phyloP scores from a whole-genome alignment of 2,329 filamentous ascomycete species.

The Rachicladosporium sp. region DNA sequence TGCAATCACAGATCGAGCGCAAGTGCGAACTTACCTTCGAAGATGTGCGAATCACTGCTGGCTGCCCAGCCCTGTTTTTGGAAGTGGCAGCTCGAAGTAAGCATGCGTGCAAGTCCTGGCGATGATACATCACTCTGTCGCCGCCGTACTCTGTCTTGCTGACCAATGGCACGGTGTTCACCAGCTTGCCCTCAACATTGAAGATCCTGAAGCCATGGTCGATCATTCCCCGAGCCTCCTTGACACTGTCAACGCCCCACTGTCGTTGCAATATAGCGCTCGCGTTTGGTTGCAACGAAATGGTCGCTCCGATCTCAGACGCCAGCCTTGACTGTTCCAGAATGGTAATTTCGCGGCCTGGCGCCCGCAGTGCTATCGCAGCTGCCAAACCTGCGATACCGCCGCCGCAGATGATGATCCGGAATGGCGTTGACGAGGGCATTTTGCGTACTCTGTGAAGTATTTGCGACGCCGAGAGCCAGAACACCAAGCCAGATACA shows the following conservation, averaged over 20 bases:
- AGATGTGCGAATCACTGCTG: constrained; percentile 18
- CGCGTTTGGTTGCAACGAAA: constrained; percentile 33
- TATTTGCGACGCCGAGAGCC: constrained; percentile 4
- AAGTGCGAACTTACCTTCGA: constrained; percentile 1
- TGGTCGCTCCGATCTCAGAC: constrained; percentile 29
- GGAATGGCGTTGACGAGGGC: constrained; percentile 17
- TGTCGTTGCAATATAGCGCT: constrained; percentile 18
- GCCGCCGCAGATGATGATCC: constrained; percentile 23
- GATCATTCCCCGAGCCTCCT: constrained; percentile 21
- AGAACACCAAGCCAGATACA: constrained; percentile 1
- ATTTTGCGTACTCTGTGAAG: constrained; percentile 8
- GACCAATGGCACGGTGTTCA: constrained; percentile 22
- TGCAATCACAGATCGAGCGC: no score
- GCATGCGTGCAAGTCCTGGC: constrained; percentile 29
- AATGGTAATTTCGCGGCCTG: constrained; percentile 23
- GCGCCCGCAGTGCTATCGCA: constrained; percentile 25
- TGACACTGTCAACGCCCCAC: constrained; percentile 3
- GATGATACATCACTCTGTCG: constrained; percentile 30
- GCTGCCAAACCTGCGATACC: constrained; percentile 21
- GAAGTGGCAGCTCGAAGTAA: constrained; percentile 18
- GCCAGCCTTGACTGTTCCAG: constrained; percentile 21
- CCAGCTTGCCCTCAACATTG: constrained; percentile 20
- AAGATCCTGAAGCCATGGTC: constrained; percentile 28
- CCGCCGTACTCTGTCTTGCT: constrained; percentile 25
- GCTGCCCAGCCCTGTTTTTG: constrained; percentile 10